phyloP scores from a whole-genome alignment of 331 rosid genomes.

The Acacia pycnantha region DNA sequence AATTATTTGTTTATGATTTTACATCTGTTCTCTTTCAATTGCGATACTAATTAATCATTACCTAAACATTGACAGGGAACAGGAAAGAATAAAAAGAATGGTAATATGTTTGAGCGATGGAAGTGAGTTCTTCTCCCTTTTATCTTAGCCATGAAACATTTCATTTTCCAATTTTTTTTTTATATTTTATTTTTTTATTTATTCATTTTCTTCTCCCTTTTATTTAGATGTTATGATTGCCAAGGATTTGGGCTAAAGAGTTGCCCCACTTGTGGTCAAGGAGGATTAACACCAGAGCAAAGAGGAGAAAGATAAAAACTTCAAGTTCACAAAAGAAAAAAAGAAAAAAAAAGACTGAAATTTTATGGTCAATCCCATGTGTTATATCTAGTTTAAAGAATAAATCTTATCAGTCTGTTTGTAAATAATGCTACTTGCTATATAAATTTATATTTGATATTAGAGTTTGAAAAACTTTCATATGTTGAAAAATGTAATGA shows the following conservation, averaged over 20 bases:
- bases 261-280: conserved; percentile 78
- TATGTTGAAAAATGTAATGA: not conserved
- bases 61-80: conserved; percentile 58
- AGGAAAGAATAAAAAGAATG: conserved; percentile 83
- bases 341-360: not conserved
- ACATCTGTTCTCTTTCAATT: not conserved
- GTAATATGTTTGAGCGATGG: conserved; percentile 88
- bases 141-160: not conserved
- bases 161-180: not conserved
- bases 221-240: conserved; percentile 71
- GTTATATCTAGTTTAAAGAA: not conserved
- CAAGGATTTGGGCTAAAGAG: conserved; percentile 89
- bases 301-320: conserved; percentile 74
- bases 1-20: not conserved
- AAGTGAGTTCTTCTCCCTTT: conserved; percentile 50
- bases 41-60: not conserved
- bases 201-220: not conserved
- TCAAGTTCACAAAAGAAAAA: not conserved
- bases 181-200: too few species aligned
- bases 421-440: not conserved
- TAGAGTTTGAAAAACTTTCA: not conserved
- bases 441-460: not conserved
- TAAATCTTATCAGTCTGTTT: not conserved
- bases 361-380: not conserved
- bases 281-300: conserved; percentile 91